Base-by-base conservation (phyloP, 2,329 filamentous ascomycete species). In the Diplodia mutila region DNA sequence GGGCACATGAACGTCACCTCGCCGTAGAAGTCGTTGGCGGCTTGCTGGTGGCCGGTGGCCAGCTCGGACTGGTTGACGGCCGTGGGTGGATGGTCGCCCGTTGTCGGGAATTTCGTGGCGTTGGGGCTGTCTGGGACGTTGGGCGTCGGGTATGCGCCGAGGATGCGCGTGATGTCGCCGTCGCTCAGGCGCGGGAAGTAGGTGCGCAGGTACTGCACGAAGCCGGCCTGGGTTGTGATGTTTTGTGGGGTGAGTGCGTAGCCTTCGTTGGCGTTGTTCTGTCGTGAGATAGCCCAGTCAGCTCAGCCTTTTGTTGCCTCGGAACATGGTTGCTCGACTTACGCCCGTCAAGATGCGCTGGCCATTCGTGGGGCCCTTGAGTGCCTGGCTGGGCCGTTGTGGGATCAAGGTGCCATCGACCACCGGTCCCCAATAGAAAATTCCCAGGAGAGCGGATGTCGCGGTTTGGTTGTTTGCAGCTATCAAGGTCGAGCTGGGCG, bases 341-440 rank as follows among this genome's bases (percentile, higher is more conserved):
- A 73, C 71, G 9, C 77, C 77, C 5, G 74, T 71, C 1, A 84
- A 70, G 8, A 79, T 73, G 27, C 77, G 75, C 2, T 73, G 67
- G 2, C 80, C 81, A 53, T 82, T 83, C 2, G 82, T 71, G 59
- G 75, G 72, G 27, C 76, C 75, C 0, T 74, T 64, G 2, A 83
- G 73, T 51, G 82, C 79, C 63, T 74, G 71, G 54, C 76, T 80
- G 4, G 80, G 80, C 1, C 75, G 69, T 4, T 77, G 73, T 65
- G 76, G 77, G 53, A 90, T 76, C 71, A 89, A 89, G 0, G 68
- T 72, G 8, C 80, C 83, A 71, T 89, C 87, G 66, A 89, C 83
- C 6, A 89, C 86, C 0, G 87, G 87, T 0, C 83, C 85, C 85
- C 86, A 89, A 0, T 83, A 85, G 73, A 85, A 89, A 1, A 82